Evolutionary conservation across 192 early-diverging fungal genomes (phyloP).

Genomic region (Spinellus fusiger): DNA sequence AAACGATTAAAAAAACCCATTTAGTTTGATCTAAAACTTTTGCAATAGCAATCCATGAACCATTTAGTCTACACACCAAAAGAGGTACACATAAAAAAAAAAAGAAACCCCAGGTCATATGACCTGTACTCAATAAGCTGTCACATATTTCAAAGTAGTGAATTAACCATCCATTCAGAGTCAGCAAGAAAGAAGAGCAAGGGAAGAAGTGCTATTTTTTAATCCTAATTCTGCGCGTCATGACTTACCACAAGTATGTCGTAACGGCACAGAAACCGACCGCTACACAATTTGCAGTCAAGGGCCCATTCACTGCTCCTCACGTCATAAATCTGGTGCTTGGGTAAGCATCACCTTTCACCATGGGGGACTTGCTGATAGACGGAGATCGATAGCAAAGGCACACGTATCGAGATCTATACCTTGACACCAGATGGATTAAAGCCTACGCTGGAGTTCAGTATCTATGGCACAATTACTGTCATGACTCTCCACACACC

Average conservation of each 20-base stretch:
- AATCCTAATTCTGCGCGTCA: conserved; percentile 5
- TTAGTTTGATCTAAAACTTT: neutral
- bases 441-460: conserved; percentile 52
- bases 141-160: too few relatives aligned
- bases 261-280: conserved; percentile 82
- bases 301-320: conserved; percentile 64
- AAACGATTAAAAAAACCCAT: conserved; percentile 3
- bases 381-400: conserved; percentile 37
- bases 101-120: too few relatives aligned
- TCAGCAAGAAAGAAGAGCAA: too few relatives aligned
- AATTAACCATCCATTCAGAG: too few relatives aligned
- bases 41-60: neutral
- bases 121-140: too few relatives aligned
- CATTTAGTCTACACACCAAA: too few relatives aligned
- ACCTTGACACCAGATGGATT: conserved; percentile 42
- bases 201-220: too few relatives aligned
- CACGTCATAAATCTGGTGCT: conserved; percentile 68
- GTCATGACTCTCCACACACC: conserved; percentile 44
- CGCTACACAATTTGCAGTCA: conserved; percentile 60
- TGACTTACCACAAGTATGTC: conserved; percentile 60
- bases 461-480: conserved; percentile 66
- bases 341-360: conserved; percentile 40
- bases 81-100: too few relatives aligned
- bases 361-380: neutral
- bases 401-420: conserved; percentile 60